A percentile compares a stretch with the other conserved stretches of the same genome.
Conservation (phyloP, 805 yeast genomes). For the Kuraishia hungarica region DNA sequence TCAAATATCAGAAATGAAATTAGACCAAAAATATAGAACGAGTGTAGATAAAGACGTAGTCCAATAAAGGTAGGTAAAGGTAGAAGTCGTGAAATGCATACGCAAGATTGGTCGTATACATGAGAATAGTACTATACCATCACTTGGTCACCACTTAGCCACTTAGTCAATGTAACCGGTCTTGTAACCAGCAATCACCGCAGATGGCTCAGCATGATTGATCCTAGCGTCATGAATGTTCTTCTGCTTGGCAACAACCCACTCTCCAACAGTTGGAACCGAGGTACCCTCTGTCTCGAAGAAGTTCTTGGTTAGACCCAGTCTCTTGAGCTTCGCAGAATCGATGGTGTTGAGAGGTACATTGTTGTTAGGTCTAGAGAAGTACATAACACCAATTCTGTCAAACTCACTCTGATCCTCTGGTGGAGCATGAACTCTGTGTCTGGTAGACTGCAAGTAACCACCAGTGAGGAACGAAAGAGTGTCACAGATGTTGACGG, state of each 20-base stretch:
- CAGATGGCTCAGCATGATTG: conserved; percentile 4
- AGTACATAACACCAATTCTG: conserved; percentile 26
- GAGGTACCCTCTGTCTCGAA: conserved; percentile 5
- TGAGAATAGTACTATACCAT: no score
- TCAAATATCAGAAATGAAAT: no score
- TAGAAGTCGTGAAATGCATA: no score
- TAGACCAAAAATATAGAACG: no score
- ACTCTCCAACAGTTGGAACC: conserved; percentile 9
- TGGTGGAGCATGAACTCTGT: conserved; percentile 27
- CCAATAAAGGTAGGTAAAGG: no score
- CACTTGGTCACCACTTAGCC: no score
- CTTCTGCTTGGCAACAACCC: conserved; percentile 11
- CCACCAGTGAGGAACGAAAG: conserved; percentile 27
- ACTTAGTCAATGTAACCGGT: background rate
- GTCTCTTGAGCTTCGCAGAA: conserved; percentile 22
- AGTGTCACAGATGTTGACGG: conserved; percentile 28
- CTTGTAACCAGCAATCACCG: conserved; percentile 8
- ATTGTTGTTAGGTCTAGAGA: conserved; percentile 24
- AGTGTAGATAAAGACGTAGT: no score
- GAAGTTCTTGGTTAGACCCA: conserved; percentile 20
- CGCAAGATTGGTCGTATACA: no score
- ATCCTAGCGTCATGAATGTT: conserved; percentile 5
- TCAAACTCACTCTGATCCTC: conserved; percentile 20
- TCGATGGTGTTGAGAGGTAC: conserved; percentile 19
- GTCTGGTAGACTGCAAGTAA: conserved; percentile 25